Conservation (phyloP, 1,284 basidiomycete species). For the Afroboletus lepidellus region DNA sequence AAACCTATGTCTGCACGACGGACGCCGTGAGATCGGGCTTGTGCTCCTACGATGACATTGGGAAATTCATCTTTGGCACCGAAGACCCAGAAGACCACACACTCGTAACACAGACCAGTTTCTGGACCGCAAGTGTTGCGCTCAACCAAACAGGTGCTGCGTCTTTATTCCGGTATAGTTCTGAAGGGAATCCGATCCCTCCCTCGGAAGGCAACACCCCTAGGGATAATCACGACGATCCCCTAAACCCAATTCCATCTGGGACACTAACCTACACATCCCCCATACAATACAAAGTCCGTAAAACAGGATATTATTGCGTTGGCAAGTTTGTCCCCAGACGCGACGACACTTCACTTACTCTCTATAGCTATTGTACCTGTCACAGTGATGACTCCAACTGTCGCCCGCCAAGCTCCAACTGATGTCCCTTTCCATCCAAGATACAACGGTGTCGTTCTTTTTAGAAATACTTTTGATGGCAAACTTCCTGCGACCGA, state of each 20-base stretch:
- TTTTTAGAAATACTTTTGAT: constrained; percentile 87
- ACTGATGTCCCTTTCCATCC: constrained; percentile 67
- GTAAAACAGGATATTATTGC: constrained; percentile 92
- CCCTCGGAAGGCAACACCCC: constrained; percentile 43
- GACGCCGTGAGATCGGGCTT: constrained; percentile 67
- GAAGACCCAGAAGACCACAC: constrained; percentile 54
- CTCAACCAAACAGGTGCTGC: constrained; percentile 39
- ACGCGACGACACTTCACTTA: constrained; percentile 10
- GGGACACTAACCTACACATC: constrained; percentile 53
- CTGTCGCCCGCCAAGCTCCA: constrained; percentile 35
- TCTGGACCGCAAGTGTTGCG: constrained; percentile 73
- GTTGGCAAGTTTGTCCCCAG: constrained; percentile 60
- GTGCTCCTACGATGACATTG: constrained; percentile 70
- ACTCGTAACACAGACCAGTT: constrained; percentile 66
- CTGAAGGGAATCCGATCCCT: constrained; percentile 55
- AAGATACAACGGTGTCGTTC: constrained; percentile 77
- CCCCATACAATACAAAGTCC: constrained; percentile 79
- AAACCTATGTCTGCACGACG: constrained; percentile 89
- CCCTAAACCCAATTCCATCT: constrained; percentile 47
- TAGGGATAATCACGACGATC: constrained; percentile 25
- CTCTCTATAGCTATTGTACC: constrained; percentile 71
- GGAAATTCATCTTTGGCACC: constrained; percentile 76
- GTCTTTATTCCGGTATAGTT: constrained; percentile 54
- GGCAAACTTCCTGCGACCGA: constrained; percentile 91
- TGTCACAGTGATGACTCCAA: constrained; percentile 59